Conservation (phyloP, 345 rosid genomes). For the Tarenaya hassleriana region DNA sequence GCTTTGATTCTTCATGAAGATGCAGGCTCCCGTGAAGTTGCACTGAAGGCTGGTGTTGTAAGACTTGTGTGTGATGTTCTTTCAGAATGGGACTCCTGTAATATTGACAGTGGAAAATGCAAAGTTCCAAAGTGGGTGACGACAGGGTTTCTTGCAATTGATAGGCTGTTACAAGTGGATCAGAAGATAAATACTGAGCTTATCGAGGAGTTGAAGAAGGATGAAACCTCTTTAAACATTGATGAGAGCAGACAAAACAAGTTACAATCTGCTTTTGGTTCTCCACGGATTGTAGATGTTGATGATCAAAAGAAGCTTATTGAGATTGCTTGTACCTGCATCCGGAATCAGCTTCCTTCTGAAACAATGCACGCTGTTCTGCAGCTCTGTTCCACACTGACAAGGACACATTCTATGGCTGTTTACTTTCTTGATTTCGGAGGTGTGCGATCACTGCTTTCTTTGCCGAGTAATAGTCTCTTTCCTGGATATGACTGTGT, state of each 20-base stretch:
- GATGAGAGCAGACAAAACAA: conserved; percentile 65
- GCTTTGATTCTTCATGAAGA: conserved; percentile 93
- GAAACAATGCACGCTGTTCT: conserved; percentile 91
- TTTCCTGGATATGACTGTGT: conserved; percentile 88
- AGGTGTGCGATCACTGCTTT: conserved; percentile 70
- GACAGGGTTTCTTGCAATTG: conserved; percentile 87
- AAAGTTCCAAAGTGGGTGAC: conserved; percentile 90
- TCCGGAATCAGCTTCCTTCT: conserved; percentile 68
- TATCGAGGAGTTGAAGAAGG: conserved; percentile 61
- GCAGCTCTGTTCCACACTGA: conserved; percentile 82
- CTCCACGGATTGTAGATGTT: conserved; percentile 43
- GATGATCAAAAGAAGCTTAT: conserved; percentile 70
- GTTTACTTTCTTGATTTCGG: conserved; percentile 81
- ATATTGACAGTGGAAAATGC: conserved; percentile 39
- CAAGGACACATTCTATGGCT: conserved; percentile 71
- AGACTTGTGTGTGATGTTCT: conserved; percentile 68
- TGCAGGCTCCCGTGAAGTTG: conserved; percentile 74
- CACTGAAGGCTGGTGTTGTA: conserved; percentile 63
- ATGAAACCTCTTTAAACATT: conserved; percentile 37
- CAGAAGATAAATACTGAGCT: conserved; percentile 68
- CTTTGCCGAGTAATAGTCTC: conserved; percentile 78
- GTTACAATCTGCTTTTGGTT: conserved; percentile 50
- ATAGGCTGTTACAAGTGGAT: conserved; percentile 82
- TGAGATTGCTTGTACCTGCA: conserved; percentile 83
- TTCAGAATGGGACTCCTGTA: conserved; percentile 61